These are phyloP conservation scores for Irpex rosettiformis DNA, from an alignment of 1,284 basidiomycete genomes.

Conservation along the genomic window DNA sequence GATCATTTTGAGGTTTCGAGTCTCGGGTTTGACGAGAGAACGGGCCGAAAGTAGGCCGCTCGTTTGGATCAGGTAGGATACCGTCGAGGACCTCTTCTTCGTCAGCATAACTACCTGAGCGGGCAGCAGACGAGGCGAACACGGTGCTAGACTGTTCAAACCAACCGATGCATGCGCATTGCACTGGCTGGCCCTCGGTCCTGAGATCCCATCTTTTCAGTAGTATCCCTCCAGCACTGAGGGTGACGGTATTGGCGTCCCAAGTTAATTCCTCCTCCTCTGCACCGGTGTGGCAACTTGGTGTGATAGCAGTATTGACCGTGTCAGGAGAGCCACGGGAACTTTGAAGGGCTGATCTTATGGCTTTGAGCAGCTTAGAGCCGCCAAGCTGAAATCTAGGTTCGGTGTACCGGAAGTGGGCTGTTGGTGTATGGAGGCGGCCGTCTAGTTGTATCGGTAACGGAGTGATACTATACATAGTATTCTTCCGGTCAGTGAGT, in stretches of 20 bases:
- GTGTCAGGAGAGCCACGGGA: neutral
- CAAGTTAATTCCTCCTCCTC: conserved; percentile 61
- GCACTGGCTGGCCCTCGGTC: conserved; percentile 67
- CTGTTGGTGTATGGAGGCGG: neutral
- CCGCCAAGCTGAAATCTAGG: neutral
- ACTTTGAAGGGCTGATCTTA: conserved; percentile 7
- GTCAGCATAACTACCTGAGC: conserved; percentile 38
- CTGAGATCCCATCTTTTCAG: conserved; percentile 73
- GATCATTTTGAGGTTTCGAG: conserved; percentile 26
- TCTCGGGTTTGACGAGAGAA: conserved; percentile 37
- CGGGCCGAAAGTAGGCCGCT: conserved; percentile 53
- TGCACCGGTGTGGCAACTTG: conserved; percentile 5
- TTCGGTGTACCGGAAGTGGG: conserved; percentile 2
- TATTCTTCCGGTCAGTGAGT: neutral
- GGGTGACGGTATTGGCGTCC: conserved; percentile 64
- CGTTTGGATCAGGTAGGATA: conserved; percentile 28
- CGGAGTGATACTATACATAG: neutral
- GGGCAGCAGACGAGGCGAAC: conserved; percentile 23
- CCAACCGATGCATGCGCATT: conserved; percentile 74
- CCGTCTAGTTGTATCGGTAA: neutral
- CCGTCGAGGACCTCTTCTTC: conserved; percentile 29
- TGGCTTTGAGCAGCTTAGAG: conserved; percentile 8
- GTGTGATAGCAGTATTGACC: conserved; percentile 2
- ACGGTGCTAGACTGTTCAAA: conserved; percentile 48
- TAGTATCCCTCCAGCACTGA: conserved; percentile 69